phyloP scores from a whole-genome alignment of 345 rosid species.

The Salix caprea region DNA sequence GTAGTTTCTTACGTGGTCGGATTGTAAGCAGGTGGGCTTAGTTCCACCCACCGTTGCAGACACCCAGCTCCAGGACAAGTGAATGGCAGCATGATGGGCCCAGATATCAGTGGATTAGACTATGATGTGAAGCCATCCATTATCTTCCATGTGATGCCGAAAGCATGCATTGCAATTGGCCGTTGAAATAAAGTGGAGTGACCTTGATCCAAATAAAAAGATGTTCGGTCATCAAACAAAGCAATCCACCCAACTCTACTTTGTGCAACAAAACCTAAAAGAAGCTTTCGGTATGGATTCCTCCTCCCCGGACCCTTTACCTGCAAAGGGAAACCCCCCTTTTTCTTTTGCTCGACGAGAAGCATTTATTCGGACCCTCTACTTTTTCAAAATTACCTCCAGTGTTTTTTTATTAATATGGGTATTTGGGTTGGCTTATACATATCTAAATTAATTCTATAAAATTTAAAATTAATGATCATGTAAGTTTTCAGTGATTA shows the following conservation, averaged over 20 bases:
- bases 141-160: not conserved
- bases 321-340: not conserved
- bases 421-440: fast-evolving
- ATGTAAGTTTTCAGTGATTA: fast-evolving
- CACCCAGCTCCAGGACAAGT: not conserved
- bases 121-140: not conserved
- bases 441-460: too few species aligned
- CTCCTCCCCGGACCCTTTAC: not conserved
- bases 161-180: not conserved
- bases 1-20: not conserved
- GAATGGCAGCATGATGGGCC: not conserved
- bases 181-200: not conserved
- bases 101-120: not conserved
- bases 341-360: too few species aligned
- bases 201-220: not conserved
- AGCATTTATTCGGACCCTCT: too few species aligned
- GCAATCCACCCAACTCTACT: not conserved
- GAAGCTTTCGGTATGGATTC: not conserved
- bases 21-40: not conserved
- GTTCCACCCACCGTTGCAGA: not conserved
- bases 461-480: too few species aligned
- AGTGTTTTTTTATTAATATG: too few species aligned
- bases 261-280: slow-evolving; percentile 1
- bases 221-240: not conserved
- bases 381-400: too few species aligned